phyloP scores from a whole-genome alignment of 1,139 yeast genomes.

The Lodderomyces pseudojiufengensis region DNA sequence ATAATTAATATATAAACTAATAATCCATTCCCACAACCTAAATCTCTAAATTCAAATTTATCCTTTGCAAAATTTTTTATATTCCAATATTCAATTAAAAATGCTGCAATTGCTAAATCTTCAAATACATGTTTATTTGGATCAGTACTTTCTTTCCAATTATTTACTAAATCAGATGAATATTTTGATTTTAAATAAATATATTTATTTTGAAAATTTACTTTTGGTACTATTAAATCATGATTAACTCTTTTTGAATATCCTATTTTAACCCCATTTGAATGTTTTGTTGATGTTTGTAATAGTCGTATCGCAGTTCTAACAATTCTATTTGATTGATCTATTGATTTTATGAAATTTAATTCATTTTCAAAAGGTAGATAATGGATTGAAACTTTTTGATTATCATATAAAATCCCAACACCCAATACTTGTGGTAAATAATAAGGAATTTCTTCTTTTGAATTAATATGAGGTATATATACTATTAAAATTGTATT shows the following conservation, averaged over 20 bases:
- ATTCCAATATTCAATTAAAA: conserved; percentile 84
- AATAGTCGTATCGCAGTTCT: conserved; percentile 79
- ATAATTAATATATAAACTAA: conserved; percentile 67
- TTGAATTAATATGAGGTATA: conserved; percentile 62
- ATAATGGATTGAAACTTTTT: conserved; percentile 74
- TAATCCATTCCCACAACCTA: conserved; percentile 95
- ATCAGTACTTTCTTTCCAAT: conserved; percentile 91
- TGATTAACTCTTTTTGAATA: conserved; percentile 87
- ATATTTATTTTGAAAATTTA: conserved; percentile 79
- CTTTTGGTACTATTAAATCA: conserved; percentile 80
- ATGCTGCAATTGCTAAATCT: conserved; percentile 94
- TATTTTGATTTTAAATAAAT: conserved; percentile 78
- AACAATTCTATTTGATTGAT: conserved; percentile 56
- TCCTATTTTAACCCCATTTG: conserved; percentile 77
- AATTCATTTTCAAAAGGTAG: conserved; percentile 49
- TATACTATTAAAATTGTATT: conserved; percentile 55
- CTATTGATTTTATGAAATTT: conserved; percentile 29
- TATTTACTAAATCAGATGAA: conserved; percentile 69
- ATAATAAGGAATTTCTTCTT: conserved; percentile 79
- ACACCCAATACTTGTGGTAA: conserved; percentile 80
- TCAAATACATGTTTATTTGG: conserved; percentile 96
- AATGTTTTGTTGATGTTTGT: conserved; percentile 79
- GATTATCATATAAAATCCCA: conserved; percentile 59
- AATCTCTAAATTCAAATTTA: conserved; percentile 71
- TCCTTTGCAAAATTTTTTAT: conserved; percentile 45